Conservation (phyloP, 2,329 filamentous ascomycete species). For the Daldinia sp. region DNA sequence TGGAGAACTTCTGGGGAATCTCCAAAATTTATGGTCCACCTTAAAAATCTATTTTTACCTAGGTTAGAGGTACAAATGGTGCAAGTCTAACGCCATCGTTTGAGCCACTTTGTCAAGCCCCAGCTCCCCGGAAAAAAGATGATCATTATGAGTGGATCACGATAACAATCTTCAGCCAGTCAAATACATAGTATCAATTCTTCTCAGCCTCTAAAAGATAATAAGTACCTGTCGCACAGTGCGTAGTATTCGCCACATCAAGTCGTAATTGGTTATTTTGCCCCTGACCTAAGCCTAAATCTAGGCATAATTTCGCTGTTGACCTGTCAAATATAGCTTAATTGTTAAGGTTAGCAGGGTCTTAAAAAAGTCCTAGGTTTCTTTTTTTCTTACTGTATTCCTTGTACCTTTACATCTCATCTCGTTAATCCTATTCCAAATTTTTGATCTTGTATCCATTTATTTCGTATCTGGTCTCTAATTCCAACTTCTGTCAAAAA, state of each 20-base stretch:
- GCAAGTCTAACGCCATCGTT: too few species aligned
- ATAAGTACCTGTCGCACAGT: not conserved
- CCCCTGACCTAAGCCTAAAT: slow-evolving; percentile 3
- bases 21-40: slow-evolving; percentile 5
- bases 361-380: too few species aligned
- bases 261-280: slow-evolving; percentile 19
- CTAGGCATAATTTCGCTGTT: slow-evolving; percentile 22
- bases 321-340: slow-evolving; percentile 4
- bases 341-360: not conserved
- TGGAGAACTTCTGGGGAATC: slow-evolving; percentile 5
- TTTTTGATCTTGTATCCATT: slow-evolving; percentile 29
- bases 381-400: slow-evolving; percentile 20
- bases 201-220: not conserved
- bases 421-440: slow-evolving; percentile 14
- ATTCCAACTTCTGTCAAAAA: slow-evolving; percentile 13
- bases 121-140: slow-evolving; percentile 10
- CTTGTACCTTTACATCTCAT: slow-evolving; percentile 8
- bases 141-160: not conserved
- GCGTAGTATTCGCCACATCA: not conserved
- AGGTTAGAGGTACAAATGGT: not conserved
- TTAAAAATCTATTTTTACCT: slow-evolving; percentile 4
- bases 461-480: slow-evolving; percentile 4
- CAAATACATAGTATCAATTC: not conserved
- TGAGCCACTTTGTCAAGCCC: slow-evolving; percentile 4
- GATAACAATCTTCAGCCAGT: not conserved